Base-by-base conservation (phyloP, 1,284 basidiomycete species). In the Sutorius eximius region DNA sequence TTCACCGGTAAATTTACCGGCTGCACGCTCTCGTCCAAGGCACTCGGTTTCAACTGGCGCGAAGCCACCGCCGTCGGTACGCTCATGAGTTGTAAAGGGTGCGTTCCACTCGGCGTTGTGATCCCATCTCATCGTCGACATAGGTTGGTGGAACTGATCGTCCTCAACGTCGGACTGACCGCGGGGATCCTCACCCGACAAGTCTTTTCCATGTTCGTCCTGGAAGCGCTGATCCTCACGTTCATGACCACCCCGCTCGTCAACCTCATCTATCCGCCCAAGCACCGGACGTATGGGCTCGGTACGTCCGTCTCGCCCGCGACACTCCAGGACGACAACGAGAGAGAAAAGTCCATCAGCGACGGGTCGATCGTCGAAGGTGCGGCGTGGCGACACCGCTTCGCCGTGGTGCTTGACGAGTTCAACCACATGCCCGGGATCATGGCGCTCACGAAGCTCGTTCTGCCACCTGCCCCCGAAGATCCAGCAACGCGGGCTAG, bases 31-130 rank as follows among this genome's bases (percentile, higher is more conserved):
- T 79, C 88, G 0, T 93, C 95, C 0, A 81, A 75, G 59, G 76
- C 80, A 5, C 81, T 85, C 40, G 87, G 88, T 1, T 96, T 95
- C 74, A 84, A 73, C 44, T 80, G 80, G 77, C 80, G 95, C 52
- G 95, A 98, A 71, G 82, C 89, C 0, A 82, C 85, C 24, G 86
- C 95, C 0, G 89, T 98, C 53, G 95, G 95, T 3, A 87, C 89
- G 37, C 76, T 98, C 55, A 98, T 99, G 95, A 89, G 85, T 68
- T 98, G 95, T 73, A 98, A 98, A 77, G 95, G 95, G 85, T 91
- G 59, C 53, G 78, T 68, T 18, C 50, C 16, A 27, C 9, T 41
- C 34, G 12, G 10, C 38, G 45, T 18, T 27, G 5, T 27, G 24
- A 20, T 52, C 10, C 1, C 32, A 18, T 54, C 51, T 64, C 24